phyloP scores from a whole-genome alignment of 805 yeast species.

The Saccharomycopsis sp. region DNA sequence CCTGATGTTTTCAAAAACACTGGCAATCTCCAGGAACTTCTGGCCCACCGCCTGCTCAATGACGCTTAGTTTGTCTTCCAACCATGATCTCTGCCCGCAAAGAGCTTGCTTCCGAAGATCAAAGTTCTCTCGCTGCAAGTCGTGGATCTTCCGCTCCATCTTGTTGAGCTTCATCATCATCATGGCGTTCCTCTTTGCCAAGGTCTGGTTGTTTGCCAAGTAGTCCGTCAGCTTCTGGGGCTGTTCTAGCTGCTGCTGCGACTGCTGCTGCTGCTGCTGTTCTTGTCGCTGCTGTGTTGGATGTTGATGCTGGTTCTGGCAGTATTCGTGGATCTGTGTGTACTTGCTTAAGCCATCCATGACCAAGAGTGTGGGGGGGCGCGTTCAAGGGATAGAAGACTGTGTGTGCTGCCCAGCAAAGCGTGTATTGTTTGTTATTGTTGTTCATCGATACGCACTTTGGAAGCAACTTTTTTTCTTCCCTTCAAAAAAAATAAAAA shows the following conservation, averaged over 20 bases:
- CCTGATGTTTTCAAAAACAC: slow-evolving; percentile 32
- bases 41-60: slow-evolving; percentile 35
- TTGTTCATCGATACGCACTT: too few relatives aligned
- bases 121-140: slow-evolving; percentile 43
- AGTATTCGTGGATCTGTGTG: too few relatives aligned
- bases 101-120: slow-evolving; percentile 29
- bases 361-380: too few relatives aligned
- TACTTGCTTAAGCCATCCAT: too few relatives aligned
- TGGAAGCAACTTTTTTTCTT: too few relatives aligned
- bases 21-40: slow-evolving; percentile 38
- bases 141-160: slow-evolving; percentile 43
- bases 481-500: too few relatives aligned
- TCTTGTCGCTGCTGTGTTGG: slow-evolving; percentile 42
- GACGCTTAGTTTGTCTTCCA: slow-evolving; percentile 31
- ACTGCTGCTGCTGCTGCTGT: too few relatives aligned
- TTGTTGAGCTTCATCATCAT: slow-evolving; percentile 43
- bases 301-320: too few relatives aligned
- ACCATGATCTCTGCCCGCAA: slow-evolving; percentile 26
- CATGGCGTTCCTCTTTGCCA: slow-evolving; percentile 50
- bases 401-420: too few relatives aligned
- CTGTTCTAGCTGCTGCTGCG: slow-evolving; percentile 21
- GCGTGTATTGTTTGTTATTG: too few relatives aligned
- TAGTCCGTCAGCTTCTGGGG: slow-evolving; percentile 26
- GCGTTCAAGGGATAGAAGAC: too few relatives aligned
- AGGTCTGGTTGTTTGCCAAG: slow-evolving; percentile 35